Evolutionary conservation across 306 rosid species (phyloP).

Genomic region (Alnus rubra): DNA sequence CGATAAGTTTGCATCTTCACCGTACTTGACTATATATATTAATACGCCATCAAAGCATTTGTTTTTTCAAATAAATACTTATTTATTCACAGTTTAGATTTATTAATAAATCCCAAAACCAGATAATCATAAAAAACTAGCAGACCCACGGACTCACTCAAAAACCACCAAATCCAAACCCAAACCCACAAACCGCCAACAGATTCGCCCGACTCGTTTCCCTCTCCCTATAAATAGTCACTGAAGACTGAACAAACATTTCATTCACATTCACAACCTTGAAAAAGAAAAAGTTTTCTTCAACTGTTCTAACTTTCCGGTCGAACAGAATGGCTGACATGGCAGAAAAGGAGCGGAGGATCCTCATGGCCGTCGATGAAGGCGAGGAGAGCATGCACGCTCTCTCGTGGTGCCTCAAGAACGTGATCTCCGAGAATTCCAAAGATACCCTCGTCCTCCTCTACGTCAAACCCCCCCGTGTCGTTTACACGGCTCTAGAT

Average conservation of each 20-base stretch:
- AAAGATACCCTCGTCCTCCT: conserved; percentile 66
- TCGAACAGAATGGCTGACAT: conserved; percentile 44
- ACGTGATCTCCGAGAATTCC: conserved; percentile 51
- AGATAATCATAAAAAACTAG: neutral
- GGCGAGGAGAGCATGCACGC: conserved; percentile 88
- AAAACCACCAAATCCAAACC: conserved; percentile 31
- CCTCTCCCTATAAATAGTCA: conserved; percentile 12
- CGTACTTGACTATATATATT: neutral
- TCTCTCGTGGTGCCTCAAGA: conserved; percentile 77
- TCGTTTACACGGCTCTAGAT: conserved; percentile 50
- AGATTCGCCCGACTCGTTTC: neutral
- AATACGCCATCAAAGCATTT: neutral
- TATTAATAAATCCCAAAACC: neutral
- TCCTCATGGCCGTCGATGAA: conserved; percentile 84
- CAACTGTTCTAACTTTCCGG: neutral
- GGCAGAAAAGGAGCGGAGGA: conserved; percentile 50
- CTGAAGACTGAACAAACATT: neutral
- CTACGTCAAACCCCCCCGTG: conserved; percentile 59
- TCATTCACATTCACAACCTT: neutral
- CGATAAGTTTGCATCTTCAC: neutral
- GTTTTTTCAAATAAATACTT: neutral
- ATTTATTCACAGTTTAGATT: neutral
- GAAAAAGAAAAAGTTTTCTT: neutral
- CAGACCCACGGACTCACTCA: conserved; percentile 7
- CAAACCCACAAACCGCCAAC: conserved; percentile 48